Conservation (phyloP, 192 early-diverging fungal species). For the Entomortierella parvispora region DNA sequence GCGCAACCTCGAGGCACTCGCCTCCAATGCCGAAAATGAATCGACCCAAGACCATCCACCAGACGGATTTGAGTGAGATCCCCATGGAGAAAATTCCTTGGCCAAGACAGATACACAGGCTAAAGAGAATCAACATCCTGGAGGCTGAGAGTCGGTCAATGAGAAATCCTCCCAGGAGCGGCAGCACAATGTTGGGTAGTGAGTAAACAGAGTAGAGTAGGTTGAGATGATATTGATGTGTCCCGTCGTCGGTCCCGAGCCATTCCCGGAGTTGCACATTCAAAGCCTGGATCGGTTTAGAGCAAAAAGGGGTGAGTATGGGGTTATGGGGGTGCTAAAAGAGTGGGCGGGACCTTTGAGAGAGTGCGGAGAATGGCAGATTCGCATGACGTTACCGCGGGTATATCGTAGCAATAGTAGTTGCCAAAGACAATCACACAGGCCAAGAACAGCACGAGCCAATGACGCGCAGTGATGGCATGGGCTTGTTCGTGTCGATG, state of each 20-base stretch:
- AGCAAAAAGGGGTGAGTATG: neutral
- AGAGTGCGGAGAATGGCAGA: too few relatives aligned
- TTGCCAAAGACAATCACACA: conserved; percentile 56
- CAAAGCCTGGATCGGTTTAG: conserved; percentile 16
- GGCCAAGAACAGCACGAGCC: conserved; percentile 49
- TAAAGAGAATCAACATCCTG: conserved; percentile 63
- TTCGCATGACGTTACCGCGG: conserved; percentile 22
- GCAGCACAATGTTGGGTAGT: conserved; percentile 54
- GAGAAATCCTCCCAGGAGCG: conserved; percentile 55
- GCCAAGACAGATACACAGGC: conserved; percentile 59
- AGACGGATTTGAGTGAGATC: conserved; percentile 53
- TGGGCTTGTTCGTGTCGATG: conserved; percentile 30
- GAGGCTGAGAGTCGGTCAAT: conserved; percentile 64
- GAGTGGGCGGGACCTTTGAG: neutral
- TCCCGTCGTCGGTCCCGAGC: conserved; percentile 44
- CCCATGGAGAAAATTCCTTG: conserved; percentile 71
- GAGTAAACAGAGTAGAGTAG: conserved; percentile 54
- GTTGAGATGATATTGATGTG: conserved; percentile 57
- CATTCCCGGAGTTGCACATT: conserved; percentile 52
- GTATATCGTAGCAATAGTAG: conserved; percentile 55
- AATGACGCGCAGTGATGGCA: conserved; percentile 41
- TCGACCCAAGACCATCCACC: conserved; percentile 64
- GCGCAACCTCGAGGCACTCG: conserved; percentile 69
- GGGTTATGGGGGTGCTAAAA: neutral
- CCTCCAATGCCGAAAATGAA: conserved; percentile 73